phyloP scores from a whole-genome alignment of 495 filamentous ascomycete genomes.

The Penicillium subrubescens region DNA sequence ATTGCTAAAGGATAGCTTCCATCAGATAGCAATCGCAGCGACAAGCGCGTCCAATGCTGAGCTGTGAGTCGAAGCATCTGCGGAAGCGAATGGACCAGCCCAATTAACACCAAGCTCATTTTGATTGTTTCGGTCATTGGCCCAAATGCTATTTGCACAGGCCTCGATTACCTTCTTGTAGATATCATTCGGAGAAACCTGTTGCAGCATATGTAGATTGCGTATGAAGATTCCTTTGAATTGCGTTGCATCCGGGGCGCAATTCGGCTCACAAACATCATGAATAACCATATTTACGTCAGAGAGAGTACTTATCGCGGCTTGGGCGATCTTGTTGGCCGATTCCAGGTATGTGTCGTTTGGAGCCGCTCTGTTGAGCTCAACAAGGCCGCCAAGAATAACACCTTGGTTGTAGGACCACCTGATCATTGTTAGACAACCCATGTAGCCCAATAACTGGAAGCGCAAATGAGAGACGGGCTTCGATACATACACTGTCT shows the following conservation, averaged over 20 bases:
- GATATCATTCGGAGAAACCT: constrained; percentile 48
- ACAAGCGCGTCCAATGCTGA: constrained; percentile 71
- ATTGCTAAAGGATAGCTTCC: background rate
- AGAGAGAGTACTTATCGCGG: constrained; percentile 57
- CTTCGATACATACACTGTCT: constrained; percentile 41
- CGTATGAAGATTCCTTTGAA: constrained; percentile 84
- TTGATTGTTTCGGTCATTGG: constrained; percentile 51
- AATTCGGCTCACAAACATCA: constrained; percentile 65
- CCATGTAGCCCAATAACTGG: background rate
- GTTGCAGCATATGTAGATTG: constrained; percentile 62
- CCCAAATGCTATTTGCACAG: constrained; percentile 71
- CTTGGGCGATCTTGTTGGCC: constrained; percentile 66
- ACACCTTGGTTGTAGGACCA: constrained; percentile 86
- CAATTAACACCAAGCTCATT: constrained; percentile 58
- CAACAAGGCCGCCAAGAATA: constrained; percentile 70
- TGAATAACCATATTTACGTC: constrained; percentile 58
- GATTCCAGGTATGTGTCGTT: constrained; percentile 54
- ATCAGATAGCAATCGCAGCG: constrained; percentile 54
- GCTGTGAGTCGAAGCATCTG: constrained; percentile 62
- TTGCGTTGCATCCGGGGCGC: constrained; percentile 62
- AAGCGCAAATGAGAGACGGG: background rate
- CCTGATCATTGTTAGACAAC: constrained; percentile 15
- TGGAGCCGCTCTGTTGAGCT: constrained; percentile 59
- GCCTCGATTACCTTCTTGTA: constrained; percentile 58
- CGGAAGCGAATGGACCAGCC: constrained; percentile 54